A percentile compares a stretch with the other conserved stretches of the same genome.
These are phyloP conservation scores for Sugiyamaella americana DNA, from an alignment of 805 yeast species.

Conservation along the genomic window DNA sequence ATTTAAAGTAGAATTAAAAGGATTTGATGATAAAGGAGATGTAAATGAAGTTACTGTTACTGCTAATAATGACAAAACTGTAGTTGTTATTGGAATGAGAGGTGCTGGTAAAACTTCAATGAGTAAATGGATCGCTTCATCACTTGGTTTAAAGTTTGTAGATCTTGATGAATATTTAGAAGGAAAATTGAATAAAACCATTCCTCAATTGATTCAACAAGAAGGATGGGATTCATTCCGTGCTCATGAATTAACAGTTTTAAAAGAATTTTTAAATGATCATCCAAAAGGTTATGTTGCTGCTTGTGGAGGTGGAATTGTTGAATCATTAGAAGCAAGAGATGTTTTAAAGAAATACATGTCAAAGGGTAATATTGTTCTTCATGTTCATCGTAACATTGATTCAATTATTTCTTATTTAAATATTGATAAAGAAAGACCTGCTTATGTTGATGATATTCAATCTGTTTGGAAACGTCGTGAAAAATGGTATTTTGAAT, in stretches of 20 bases:
- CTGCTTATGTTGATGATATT: slow-evolving; percentile 78
- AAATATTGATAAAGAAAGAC: slow-evolving; percentile 74
- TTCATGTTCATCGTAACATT: slow-evolving; percentile 85
- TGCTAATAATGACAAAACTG: slow-evolving; percentile 43
- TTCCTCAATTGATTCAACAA: slow-evolving; percentile 45
- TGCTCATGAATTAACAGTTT: slow-evolving; percentile 51
- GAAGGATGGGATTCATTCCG: slow-evolving; percentile 91
- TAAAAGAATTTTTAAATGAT: slow-evolving; percentile 42
- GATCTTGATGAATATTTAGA: slow-evolving; percentile 79
- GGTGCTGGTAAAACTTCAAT: slow-evolving; percentile 94
- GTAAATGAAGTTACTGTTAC: slow-evolving; percentile 8
- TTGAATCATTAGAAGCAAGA: slow-evolving; percentile 69
- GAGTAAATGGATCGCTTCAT: slow-evolving; percentile 69
- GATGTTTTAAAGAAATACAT: slow-evolving; percentile 50
- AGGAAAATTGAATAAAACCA: slow-evolving; percentile 36
- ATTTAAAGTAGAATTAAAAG: slow-evolving; percentile 62
- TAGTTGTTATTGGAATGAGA: slow-evolving; percentile 91
- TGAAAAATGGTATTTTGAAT: slow-evolving; percentile 68
- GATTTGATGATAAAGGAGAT: slow-evolving; percentile 58
- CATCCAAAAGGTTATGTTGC: slow-evolving; percentile 55
- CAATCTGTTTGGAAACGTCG: slow-evolving; percentile 79
- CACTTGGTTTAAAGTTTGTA: slow-evolving; percentile 51
- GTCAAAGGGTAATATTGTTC: slow-evolving; percentile 64
- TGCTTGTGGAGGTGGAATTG: slow-evolving; percentile 96
- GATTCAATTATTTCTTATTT: slow-evolving; percentile 72